A percentile compares a stretch with the other conserved stretches of the same genome.
Conservation (phyloP, 2,329 filamentous ascomycete genomes). For the Ophiostoma ulmi region DNA sequence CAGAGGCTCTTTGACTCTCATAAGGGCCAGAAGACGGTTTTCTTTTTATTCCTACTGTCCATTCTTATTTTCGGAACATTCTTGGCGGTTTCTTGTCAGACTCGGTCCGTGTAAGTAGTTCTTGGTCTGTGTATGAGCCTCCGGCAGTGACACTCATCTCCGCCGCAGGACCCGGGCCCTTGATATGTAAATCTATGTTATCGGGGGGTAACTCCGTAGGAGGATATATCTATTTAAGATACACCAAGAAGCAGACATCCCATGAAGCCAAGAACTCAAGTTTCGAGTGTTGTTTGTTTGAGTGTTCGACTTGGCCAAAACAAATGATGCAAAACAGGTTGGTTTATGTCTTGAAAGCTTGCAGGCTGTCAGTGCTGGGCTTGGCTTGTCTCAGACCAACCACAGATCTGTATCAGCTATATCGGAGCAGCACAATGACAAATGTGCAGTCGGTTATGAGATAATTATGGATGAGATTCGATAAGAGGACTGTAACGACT, state of each 20-base stretch:
- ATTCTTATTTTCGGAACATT: constrained; percentile 6
- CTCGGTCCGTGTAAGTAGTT: background rate
- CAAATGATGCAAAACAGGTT: constrained; percentile 1
- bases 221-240: background rate
- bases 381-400: constrained; percentile 1
- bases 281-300: constrained; percentile 5
- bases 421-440: background rate
- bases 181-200: background rate
- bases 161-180: background rate
- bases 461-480: background rate
- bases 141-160: constrained; percentile 1
- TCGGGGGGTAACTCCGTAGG: background rate
- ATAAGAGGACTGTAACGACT: background rate
- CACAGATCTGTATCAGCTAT: background rate
- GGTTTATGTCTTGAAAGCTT: background rate
- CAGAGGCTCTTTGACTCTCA: background rate
- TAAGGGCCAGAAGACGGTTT: background rate
- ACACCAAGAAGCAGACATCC: background rate
- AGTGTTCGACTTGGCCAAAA: constrained; percentile 23
- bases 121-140: background rate
- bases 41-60: background rate
- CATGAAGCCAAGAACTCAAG: background rate
- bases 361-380: constrained; percentile 12
- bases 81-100: background rate
- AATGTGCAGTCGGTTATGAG: background rate